Percentiles rank a stretch among this genome's conserved stretches.
Evolutionary conservation across 2,329 filamentous ascomycete genomes (phyloP).

Genomic region (Cladophialophora exuberans): DNA sequence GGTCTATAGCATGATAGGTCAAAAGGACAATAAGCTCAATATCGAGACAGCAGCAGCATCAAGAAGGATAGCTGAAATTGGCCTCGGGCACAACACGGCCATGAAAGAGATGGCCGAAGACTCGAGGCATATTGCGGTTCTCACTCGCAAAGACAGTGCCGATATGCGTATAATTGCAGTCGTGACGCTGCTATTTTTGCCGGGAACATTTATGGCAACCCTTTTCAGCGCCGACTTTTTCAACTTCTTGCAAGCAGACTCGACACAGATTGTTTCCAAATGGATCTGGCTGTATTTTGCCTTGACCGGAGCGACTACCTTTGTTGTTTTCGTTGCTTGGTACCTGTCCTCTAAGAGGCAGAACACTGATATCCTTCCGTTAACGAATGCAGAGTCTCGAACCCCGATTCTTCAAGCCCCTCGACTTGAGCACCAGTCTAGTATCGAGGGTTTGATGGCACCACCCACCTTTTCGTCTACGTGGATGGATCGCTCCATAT

Average conservation of each 20-base stretch:
- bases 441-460: neutral
- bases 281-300: conserved; percentile 26
- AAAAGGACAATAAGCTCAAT: conserved; percentile 22
- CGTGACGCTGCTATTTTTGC: conserved; percentile 47
- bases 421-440: neutral
- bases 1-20: conserved; percentile 26
- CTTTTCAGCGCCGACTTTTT: conserved; percentile 21
- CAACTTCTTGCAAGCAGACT: conserved; percentile 15
- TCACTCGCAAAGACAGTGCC: conserved; percentile 38
- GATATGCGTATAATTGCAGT: conserved; percentile 46
- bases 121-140: conserved; percentile 15
- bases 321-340: conserved; percentile 13
- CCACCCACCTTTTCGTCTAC: neutral
- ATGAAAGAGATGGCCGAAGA: conserved; percentile 24
- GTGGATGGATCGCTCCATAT: conserved; percentile 5
- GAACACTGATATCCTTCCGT: conserved; percentile 6
- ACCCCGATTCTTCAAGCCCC: neutral
- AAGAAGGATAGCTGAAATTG: conserved; percentile 9
- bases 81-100: conserved; percentile 15
- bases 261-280: conserved; percentile 17
- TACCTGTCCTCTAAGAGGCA: conserved; percentile 9
- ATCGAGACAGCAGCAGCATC: conserved; percentile 24
- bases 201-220: conserved; percentile 45
- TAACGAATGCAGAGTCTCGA: neutral
- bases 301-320: conserved; percentile 11